Base-by-base conservation (phyloP, 306 rosid species). In the Cicer chorassanicum region DNA sequence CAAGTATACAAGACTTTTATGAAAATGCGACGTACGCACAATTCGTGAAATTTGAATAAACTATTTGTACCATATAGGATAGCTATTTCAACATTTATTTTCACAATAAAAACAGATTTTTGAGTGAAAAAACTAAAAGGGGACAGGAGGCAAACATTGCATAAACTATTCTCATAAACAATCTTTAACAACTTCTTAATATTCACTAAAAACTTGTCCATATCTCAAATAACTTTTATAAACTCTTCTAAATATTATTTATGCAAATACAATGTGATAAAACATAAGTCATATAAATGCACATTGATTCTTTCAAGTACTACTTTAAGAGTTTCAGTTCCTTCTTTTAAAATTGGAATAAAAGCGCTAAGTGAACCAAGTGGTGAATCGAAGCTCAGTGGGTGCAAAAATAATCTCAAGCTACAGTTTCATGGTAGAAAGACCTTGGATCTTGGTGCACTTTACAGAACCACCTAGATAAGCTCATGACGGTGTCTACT, bases 401-500 rank as follows among this genome's bases (percentile, higher is more conserved):
- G 44, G 38, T 44, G 53, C 8, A 8, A 51, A 42, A 12, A 65
- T 13, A 55, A 62, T 74, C 65, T 21, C 18, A 56, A 48, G 75
- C 9, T 65, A 18, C 49, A 76, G 4, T 57, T 72, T 40, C 6
- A 68, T 39, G 66, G 44, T 21, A 14, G 39, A 61, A 63, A 55
- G 38, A 45, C 73, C 51, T 36, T 39, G 2, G 18, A 50, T 62
- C 51, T 42, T 10, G 49, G 44, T 69, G 62, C 56, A 76, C 75
- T 73, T 5, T 62, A 74, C 80, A 48, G 65, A 69, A 74, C 50
- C 78, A 61, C 54, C 34, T 51, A 16, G 45, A 56, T 4, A 53
- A 73, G 74, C 78, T 74, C 65, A 14, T 73, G 70, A 67, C 65
- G 54, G n/a, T 12, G 75, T 40, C 24, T 36, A 44, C 60, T 51